Base-by-base conservation (phyloP, 2,329 filamentous ascomycete species). In the Lecanosticta acicola region DNA sequence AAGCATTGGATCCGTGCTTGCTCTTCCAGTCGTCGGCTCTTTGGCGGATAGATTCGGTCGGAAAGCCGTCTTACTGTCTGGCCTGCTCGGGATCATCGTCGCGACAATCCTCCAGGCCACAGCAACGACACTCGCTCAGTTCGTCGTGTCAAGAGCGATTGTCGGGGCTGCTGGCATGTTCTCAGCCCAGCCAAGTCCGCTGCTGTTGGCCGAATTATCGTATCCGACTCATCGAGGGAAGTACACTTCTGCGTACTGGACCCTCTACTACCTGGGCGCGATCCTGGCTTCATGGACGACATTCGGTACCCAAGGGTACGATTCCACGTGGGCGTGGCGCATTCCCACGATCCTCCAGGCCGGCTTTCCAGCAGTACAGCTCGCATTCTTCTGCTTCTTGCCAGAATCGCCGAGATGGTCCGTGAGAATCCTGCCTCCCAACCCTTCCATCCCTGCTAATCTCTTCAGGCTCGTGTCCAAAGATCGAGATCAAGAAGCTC, bases 311-410 rank as follows among this genome's bases (percentile, higher is more conserved):
- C 52, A 53, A 36, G 34, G 42, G 17, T 51, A 48, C 24, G 19
- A 20, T 7, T 45, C 42, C 3, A 49, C 20, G 41, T 74, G 71
- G 72, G 63, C 68, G 11, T 76, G 73, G 73, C 66, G 72, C 35
- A 63, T 73, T 2, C 73, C 73, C 0, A 73, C 71, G 3, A 55
- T 75, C 2, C 51, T 76, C 3, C 73, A 76, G 49, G 69, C 67
- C 21, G 63, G 60, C 34, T 71, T 74, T 11, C 73, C 74, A 2
- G n/a, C 70, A 3, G 41, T 74, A 10, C 66, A 68, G 41, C 61
- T 69, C 32, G 41, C 29, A 18, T 61, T 62, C 14, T 58, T 56
- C 44, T 43, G 32, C 26, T 52, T 44, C 33, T 35, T 57, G 1
- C 46, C 49, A 2, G 52, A 53, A 17, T 53, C 48, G 4, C 58